Base-by-base conservation (phyloP, 495 filamentous ascomycete genomes). In the Friedmanniomyces endolithicus region DNA sequence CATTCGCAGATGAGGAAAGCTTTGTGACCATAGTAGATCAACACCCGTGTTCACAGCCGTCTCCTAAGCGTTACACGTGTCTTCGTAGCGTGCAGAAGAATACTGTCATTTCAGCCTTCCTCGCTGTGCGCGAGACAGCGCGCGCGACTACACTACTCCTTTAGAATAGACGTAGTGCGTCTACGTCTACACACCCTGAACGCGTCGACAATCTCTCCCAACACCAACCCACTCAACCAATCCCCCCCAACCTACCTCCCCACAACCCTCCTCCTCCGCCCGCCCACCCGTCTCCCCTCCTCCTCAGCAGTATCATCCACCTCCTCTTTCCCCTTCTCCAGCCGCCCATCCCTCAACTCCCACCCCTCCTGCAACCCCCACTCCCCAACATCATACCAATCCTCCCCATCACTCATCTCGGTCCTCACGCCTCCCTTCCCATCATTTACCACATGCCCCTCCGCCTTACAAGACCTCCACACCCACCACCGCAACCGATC, bases 401-500 rank as follows among this genome's bases (percentile, higher is more conserved):
- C 63, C 55, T 65, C 63, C n/a, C 63, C 63, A 54, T 65, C 63
- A 41, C 60, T 63, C 63, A 65, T 65, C 52, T 63, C 60, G 9
- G 56, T 59, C 40, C 40, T 23, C 55, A 48, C 40, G 3, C 16
- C 51, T 1, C 53, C 59, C 34, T 48, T 50, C 17, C 49, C 59
- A 47, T 50, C 55, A n/a, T 1, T 6, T 34, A 48, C 88, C 23
- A 85, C 77, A 63, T 96, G 92, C 6, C 81, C 87, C 68, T 98
- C 94, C 0, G 92, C 88, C 67, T 94, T 90, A 50, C 77, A 79
- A 86, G 87, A 94, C 55, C 85, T 81, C 65, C 85, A 77, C 11
- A 97, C 88, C 43, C 82, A 76, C 53, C 83, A 80, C 44, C 89
- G 79, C 73, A 87, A 80, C 27, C 85, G 79, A 60, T 90, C 81